These are phyloP conservation scores for Funneliformis caledonium DNA, from an alignment of 371 early-diverging fungal genomes.

Conservation along the genomic window DNA sequence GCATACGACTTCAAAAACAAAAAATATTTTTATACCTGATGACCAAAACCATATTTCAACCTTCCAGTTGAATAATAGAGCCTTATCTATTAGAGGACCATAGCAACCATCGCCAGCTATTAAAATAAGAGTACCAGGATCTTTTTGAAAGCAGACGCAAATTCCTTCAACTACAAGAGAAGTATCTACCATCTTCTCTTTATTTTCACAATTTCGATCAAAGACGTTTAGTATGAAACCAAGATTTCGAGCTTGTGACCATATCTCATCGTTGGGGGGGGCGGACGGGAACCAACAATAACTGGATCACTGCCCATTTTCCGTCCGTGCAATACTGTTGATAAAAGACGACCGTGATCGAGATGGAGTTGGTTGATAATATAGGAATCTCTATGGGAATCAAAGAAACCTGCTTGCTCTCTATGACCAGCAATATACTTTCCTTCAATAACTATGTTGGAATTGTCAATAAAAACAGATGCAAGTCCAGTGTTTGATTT, in stretches of 20 bases:
- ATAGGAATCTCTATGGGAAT: constrained; percentile 23
- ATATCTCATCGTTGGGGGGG: constrained; percentile 20
- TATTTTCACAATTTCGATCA: background rate
- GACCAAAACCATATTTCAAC: constrained; percentile 30
- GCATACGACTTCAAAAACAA: background rate
- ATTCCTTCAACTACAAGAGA: background rate
- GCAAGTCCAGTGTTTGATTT: too few relatives aligned
- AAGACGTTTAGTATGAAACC: background rate
- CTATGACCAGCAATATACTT: constrained; percentile 11
- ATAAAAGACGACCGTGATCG: constrained; percentile 25
- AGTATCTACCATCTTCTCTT: constrained; percentile 11
- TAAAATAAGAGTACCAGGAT: constrained; percentile 23
- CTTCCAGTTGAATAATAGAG: background rate
- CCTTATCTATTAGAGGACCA: background rate
- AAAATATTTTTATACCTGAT: constrained; percentile 13
- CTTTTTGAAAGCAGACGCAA: background rate
- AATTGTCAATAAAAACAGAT: constrained; percentile 34
- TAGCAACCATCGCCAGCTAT: constrained; percentile 30
- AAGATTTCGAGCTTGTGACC: background rate
- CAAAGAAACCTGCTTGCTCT: background rate
- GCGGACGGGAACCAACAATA: constrained; percentile 29
- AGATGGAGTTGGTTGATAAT: constrained; percentile 4
- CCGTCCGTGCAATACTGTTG: constrained; percentile 23
- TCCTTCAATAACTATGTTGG: constrained; percentile 21
- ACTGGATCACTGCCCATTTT: constrained; percentile 18